Base-by-base conservation (phyloP, 2,329 filamentous ascomycete genomes). In the Xylaria sp. region DNA sequence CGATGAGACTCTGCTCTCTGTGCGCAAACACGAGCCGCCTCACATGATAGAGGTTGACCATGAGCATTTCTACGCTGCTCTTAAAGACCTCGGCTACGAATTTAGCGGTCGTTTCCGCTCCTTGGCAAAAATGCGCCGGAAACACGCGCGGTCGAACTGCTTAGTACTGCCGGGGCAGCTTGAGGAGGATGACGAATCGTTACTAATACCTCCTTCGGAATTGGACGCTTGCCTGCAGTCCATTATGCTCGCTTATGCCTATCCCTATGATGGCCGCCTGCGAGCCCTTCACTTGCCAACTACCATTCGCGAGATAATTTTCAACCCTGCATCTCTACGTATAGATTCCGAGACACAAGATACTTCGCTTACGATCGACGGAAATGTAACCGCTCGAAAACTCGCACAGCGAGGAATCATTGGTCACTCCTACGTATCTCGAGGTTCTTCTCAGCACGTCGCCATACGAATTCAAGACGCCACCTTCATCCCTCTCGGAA, bases 221-320 rank as follows among this genome's bases (percentile, higher is more conserved):
- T 21, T 47, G 44, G 44, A 47, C 44, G 44, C 44, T n/a, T 47
- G 44, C n/a, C 6, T 47, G n/a, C 44, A 66, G 18, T 59, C 57
- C 25, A 59, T 59, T 59, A 44, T 59, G 40, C 13, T 47, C 6
- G 62, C 62, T 21, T 32, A 65, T 58, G 40, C 40, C 25, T 51
- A 65, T 53, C 62, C 62, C 12, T 58, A 48, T n/a, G 62, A 65
- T 32, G 51, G 55, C 5, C 27, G 32, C 2, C 40, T 65, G 18
- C 13, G 10, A 16, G 47, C 40, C 13, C 27, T 59, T 21, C 42
- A 65, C 37, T 40, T 65, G 42, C 54, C 54, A 6, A 65, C 53
- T 12, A 37, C 42, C 12, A 58, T 65, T 27, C 12, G 21, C 12
- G 16, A 50, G 23, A 50, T 65, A 2, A 42, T 44, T 2, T n/a